phyloP scores from a whole-genome alignment of 1,284 basidiomycete species.

The Neolentinus lepideus region DNA sequence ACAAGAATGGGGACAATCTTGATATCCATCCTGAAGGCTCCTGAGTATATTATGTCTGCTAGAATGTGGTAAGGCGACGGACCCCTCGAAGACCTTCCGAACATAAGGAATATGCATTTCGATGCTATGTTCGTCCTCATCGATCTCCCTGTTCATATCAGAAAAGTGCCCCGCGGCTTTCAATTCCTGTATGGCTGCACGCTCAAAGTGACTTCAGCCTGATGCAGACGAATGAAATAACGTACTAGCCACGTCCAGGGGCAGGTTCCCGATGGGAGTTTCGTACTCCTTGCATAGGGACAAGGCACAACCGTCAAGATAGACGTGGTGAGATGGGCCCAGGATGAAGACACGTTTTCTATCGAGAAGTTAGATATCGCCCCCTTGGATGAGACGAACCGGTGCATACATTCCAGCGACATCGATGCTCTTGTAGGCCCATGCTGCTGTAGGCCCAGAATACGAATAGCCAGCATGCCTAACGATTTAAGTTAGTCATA shows the following conservation, averaged over 20 bases:
- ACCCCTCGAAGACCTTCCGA: constrained; percentile 82
- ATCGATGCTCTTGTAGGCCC: constrained; percentile 92
- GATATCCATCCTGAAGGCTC: constrained; percentile 55
- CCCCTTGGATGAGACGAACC: background rate
- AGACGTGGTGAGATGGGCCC: constrained; percentile 93
- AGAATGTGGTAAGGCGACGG: constrained; percentile 13
- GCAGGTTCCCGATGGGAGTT: constrained; percentile 84
- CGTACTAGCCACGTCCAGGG: constrained; percentile 75
- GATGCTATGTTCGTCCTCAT: constrained; percentile 95
- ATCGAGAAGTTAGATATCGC: constrained; percentile 1
- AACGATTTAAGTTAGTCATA: constrained; percentile 10
- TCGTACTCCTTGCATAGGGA: constrained; percentile 70
- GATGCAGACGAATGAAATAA: constrained; percentile 3
- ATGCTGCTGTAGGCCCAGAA: constrained; percentile 91
- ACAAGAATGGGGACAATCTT: constrained; percentile 88
- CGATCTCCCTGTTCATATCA: constrained; percentile 59
- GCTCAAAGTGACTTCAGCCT: background rate
- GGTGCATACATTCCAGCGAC: constrained; percentile 60
- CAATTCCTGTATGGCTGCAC: constrained; percentile 64
- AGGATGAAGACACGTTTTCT: constrained; percentile 92
- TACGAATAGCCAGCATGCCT: constrained; percentile 97
- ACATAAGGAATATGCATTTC: constrained; percentile 98
- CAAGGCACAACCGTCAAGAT: constrained; percentile 84
- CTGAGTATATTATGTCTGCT: background rate
- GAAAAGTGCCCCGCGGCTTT: constrained; percentile 65